Evolutionary conservation across 345 rosid genomes (phyloP).

Genomic region (Nasturtium officinale): DNA sequence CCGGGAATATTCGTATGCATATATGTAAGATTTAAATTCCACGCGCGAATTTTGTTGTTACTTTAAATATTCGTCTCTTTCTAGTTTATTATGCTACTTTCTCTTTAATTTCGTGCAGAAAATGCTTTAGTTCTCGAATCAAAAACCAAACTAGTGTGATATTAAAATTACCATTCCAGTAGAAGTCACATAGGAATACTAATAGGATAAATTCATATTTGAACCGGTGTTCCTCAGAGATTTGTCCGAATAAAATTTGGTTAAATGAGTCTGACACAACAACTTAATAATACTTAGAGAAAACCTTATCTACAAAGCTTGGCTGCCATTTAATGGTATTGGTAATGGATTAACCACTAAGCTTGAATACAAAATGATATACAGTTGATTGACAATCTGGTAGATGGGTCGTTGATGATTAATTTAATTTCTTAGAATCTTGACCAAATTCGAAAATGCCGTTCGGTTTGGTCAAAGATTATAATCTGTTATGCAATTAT

Average conservation of each 20-base stretch:
- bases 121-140: slow-evolving; percentile 1
- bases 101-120: slow-evolving; percentile 8
- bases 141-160: background rate
- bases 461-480: slow-evolving; percentile 24
- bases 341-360: slow-evolving; percentile 4
- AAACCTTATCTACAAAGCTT: slow-evolving; percentile 43
- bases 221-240: background rate
- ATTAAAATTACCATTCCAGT: background rate
- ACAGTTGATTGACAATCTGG: background rate
- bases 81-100: slow-evolving; percentile 7
- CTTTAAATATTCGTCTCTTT: slow-evolving; percentile 18
- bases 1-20: slow-evolving; percentile 22
- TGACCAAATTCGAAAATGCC: slow-evolving; percentile 13
- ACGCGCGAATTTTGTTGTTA: slow-evolving; percentile 11
- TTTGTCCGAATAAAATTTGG: slow-evolving; percentile 17
- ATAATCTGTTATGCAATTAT: slow-evolving; percentile 24
- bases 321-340: slow-evolving; percentile 12
- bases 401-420: background rate
- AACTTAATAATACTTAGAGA: slow-evolving; percentile 9
- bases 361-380: background rate
- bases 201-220: background rate
- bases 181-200: background rate
- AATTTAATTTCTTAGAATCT: background rate
- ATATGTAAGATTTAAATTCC: slow-evolving; percentile 7
- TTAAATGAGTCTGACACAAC: slow-evolving; percentile 28